Evolutionary conservation across 257 asterid genomes (phyloP).

Genomic region (Marsdenia floribunda): DNA sequence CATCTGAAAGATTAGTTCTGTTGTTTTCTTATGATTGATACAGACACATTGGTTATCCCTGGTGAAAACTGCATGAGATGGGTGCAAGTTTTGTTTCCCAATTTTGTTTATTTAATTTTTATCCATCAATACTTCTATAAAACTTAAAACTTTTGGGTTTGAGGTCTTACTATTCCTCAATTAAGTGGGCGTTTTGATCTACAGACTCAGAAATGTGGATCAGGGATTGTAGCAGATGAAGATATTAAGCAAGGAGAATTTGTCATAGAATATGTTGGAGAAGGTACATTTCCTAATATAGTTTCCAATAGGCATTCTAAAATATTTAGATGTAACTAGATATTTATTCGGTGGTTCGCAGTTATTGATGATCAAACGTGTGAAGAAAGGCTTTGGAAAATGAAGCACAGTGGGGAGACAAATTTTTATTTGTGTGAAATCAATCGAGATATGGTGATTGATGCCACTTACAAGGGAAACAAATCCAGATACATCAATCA

Average conservation of each 20-base stretch:
- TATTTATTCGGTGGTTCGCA: conserved; percentile 30
- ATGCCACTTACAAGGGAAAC: conserved; percentile 96
- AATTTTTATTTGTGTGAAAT: conserved; percentile 95
- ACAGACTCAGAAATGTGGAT: conserved; percentile 99
- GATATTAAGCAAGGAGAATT: conserved; percentile 81
- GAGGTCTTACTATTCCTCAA: neutral
- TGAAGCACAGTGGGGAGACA: conserved; percentile 88
- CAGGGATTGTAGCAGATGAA: conserved; percentile 90
- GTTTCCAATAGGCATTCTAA: neutral
- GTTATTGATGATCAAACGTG: conserved; percentile 97
- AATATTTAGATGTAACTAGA: neutral
- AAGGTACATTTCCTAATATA: conserved; percentile 44
- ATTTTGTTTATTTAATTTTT: neutral
- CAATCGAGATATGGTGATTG: conserved; percentile 93
- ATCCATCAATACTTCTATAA: neutral
- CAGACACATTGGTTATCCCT: neutral
- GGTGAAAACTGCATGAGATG: neutral
- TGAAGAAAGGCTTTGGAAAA: conserved; percentile 95
- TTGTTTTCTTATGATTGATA: neutral
- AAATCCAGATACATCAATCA: conserved; percentile 96
- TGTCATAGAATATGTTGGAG: conserved; percentile 96
- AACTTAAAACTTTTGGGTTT: neutral
- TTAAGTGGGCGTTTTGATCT: conserved; percentile 16
- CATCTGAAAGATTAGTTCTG: neutral
- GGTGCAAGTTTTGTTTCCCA: neutral